Evolutionary conservation across 2,329 filamentous ascomycete species (phyloP), one percentile per base, ranked within the genome.

Genomic region (Juglanconis oblonga): DNA sequence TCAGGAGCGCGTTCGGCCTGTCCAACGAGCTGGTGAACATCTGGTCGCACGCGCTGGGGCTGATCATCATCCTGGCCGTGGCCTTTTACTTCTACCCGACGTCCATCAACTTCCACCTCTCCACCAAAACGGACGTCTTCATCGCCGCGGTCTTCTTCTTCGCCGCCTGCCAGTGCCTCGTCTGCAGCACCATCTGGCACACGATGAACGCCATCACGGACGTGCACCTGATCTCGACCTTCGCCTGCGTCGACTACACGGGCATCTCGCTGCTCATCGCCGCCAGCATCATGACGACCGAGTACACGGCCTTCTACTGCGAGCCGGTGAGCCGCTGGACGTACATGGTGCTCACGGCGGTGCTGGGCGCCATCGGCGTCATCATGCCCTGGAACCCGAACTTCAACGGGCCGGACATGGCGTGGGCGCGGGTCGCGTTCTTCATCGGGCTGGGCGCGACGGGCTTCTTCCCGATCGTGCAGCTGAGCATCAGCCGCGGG

Each of bases 271-370:
- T 99, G 54, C 84, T 99, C 32, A 95, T 99, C 55, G 92, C 95
- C 2, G 92, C 95, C 9, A 96, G 91, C 59, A 99, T 99, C 77
- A 92, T 98, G 84, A 97, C 95, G 2, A 97, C 92, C 40, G 95
- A 99, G 73, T 99, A 98, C 78, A 97, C 95, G 0, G 95, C 94
- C 31, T 99, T 99, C 75, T 99, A 99, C 79, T 97, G 95, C 78
- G 95, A 99, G 70, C 93, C 95, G 3, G 69, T 90, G 51, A 93
- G 90, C 67, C 89, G 93, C 58, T 95, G 89, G 84, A 80, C 85
- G 11, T 99, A 98, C 76, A 95, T 99, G 79, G 75, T 83, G 47
- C 79, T 90, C 53, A 98, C 95, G 2, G 88, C 90, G 59, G 72
- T 88, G 13, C 85, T 99, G 32, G 95, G 95, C 52, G 77, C 96